These are phyloP conservation scores for Leishmania lainsoni DNA, from an alignment of 208 protist species.

Conservation along the genomic window DNA sequence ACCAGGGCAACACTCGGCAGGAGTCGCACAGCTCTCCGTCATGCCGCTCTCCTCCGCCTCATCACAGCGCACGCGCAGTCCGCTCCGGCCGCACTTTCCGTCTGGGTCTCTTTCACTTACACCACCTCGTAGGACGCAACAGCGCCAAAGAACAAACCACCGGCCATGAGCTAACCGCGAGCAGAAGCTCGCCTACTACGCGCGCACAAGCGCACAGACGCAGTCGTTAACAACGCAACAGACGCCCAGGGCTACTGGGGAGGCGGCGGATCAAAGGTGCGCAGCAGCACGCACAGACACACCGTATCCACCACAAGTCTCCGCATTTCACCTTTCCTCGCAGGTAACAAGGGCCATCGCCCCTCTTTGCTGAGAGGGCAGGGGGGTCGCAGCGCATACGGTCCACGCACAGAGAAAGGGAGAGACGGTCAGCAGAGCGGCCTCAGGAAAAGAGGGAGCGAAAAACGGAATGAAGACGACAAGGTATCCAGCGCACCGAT, in stretches of 20 bases:
- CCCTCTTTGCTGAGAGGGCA: not conserved
- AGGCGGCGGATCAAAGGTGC: no score
- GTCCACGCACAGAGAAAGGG: not conserved
- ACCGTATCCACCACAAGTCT: not conserved
- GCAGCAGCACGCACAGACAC: not conserved
- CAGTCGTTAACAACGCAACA: not conserved
- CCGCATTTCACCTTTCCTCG: not conserved
- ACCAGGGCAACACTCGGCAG: not conserved
- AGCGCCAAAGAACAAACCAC: not conserved
- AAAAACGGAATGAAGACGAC: no score
- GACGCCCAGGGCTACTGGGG: not conserved
- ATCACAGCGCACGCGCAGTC: not conserved
- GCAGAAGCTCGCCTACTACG: not conserved
- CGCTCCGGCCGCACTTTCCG: not conserved
- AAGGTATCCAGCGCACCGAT: no score
- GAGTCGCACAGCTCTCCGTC: not conserved
- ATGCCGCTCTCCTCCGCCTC: not conserved
- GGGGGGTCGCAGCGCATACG: not conserved
- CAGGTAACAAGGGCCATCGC: not conserved
- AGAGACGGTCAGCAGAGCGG: no score
- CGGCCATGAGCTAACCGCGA: not conserved
- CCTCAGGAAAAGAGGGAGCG: no score
- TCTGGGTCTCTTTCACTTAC: not conserved
- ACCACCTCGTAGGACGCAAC: not conserved
- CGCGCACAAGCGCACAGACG: not conserved